phyloP scores from a whole-genome alignment of 345 rosid species.

The Populus nigra region DNA sequence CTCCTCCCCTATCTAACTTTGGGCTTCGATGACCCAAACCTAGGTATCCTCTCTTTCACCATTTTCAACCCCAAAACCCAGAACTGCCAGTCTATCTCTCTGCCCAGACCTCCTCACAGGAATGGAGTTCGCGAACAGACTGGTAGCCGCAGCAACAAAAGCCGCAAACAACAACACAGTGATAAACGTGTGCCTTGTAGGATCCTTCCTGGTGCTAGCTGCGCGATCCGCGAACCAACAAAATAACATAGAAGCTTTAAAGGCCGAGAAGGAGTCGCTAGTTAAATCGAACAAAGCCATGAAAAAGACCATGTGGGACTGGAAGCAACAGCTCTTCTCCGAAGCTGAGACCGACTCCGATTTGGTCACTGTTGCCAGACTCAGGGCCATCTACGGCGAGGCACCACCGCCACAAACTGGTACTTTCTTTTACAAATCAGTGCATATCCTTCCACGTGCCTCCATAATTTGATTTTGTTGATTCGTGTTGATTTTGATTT shows the following conservation, averaged over 20 bases:
- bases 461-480: too few species aligned
- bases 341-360: conserved; percentile 58
- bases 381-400: conserved; percentile 77
- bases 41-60: not conserved
- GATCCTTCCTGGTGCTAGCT: conserved; percentile 48
- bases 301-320: conserved; percentile 70
- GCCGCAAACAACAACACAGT: conserved; percentile 57
- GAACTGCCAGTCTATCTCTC: not conserved
- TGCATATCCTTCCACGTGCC: too few species aligned
- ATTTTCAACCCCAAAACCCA: not conserved
- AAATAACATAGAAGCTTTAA: conserved; percentile 52
- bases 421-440: conserved; percentile 12
- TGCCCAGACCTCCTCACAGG: not conserved
- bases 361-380: conserved; percentile 60
- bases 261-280: conserved; percentile 54
- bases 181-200: conserved; percentile 52
- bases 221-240: conserved; percentile 65
- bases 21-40: not conserved
- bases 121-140: conserved; percentile 19
- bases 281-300: conserved; percentile 51
- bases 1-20: too few species aligned
- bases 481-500: not conserved
- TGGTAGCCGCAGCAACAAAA: conserved; percentile 15
- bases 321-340: conserved; percentile 84
- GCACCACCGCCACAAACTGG: conserved; percentile 36